Evolutionary conservation across 2,329 filamentous ascomycete genomes (phyloP).

Genomic region (Diplodia mutila): DNA sequence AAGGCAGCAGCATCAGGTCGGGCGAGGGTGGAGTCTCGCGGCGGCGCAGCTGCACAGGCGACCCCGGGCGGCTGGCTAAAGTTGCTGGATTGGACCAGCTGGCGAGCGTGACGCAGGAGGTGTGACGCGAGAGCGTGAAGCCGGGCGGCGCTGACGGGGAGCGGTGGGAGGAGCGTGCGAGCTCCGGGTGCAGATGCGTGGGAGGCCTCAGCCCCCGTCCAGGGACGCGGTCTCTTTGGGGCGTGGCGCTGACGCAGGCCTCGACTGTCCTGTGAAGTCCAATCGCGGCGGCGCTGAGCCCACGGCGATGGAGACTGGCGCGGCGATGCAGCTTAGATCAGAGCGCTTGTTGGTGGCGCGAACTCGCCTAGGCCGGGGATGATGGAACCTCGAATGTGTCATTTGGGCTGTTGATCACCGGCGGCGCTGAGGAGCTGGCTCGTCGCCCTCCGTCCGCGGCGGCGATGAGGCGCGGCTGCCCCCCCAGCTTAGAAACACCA

Average conservation of each 20-base stretch:
- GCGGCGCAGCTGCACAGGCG: slow-evolving; percentile 22
- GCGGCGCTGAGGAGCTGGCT: slow-evolving; percentile 3
- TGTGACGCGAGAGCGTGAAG: slow-evolving; percentile 14
- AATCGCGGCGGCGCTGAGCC: slow-evolving; percentile 5
- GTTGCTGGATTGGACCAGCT: slow-evolving; percentile 11
- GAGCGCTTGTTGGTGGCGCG: slow-evolving; percentile 20
- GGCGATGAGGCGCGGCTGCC: background rate
- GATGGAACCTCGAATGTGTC: slow-evolving; percentile 20
- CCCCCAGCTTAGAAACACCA: slow-evolving; percentile 24
- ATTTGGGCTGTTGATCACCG: slow-evolving; percentile 17
- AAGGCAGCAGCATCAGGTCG: slow-evolving; percentile 11
- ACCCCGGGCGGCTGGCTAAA: slow-evolving; percentile 13
- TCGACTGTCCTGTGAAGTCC: slow-evolving; percentile 15
- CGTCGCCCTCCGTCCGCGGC: background rate
- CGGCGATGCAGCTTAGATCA: slow-evolving; percentile 20
- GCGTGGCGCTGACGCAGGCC: slow-evolving; percentile 24
- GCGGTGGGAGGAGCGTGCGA: slow-evolving; percentile 16
- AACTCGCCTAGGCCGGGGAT: slow-evolving; percentile 17
- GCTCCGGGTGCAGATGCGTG: slow-evolving; percentile 8
- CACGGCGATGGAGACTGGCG: slow-evolving; percentile 3
- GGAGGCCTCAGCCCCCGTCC: slow-evolving; percentile 13
- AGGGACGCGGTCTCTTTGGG: background rate
- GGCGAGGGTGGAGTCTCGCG: slow-evolving; percentile 21
- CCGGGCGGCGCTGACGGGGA: background rate
- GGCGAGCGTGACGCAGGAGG: slow-evolving; percentile 11